Percentiles rank a stretch among this genome's conserved stretches.
Conservation (phyloP, 2,329 filamentous ascomycete species). For the Paecilomyces niveus region DNA sequence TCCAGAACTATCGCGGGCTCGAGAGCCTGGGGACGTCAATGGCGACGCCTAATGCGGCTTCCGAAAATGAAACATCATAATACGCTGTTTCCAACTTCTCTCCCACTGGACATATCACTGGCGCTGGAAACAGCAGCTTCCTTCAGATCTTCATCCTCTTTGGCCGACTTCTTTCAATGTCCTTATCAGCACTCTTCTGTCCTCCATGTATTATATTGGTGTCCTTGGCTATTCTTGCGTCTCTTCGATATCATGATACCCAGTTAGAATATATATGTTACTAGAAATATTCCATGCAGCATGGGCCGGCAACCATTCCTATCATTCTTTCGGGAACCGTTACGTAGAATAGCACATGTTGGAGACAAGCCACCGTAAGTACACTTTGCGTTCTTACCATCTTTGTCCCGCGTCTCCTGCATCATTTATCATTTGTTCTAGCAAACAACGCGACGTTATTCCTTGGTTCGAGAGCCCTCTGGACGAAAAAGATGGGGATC, state of each 20-base stretch:
- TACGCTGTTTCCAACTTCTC: neutral
- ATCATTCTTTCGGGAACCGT: constrained; percentile 21
- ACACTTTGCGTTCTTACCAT: neutral
- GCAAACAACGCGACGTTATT: neutral
- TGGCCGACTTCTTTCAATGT: neutral
- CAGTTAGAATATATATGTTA: constrained; percentile 11
- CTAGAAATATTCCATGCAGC: constrained; percentile 13
- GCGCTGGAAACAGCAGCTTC: neutral
- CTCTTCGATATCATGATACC: constrained; percentile 10
- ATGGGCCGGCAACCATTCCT: constrained; percentile 24
- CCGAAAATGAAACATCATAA: constrained; percentile 18
- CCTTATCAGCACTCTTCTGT: neutral
- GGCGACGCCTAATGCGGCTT: constrained; percentile 17
- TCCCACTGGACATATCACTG: neutral
- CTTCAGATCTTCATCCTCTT: neutral
- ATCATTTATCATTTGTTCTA: neutral
- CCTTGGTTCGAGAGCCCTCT: constrained; percentile 31
- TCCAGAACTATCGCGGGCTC: constrained; percentile 27
- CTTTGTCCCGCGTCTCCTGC: neutral
- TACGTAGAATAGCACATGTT: constrained; percentile 10
- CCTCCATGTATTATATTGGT: neutral
- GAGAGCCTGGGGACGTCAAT: constrained; percentile 31
- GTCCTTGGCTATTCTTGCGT: neutral
- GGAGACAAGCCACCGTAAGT: constrained; percentile 17
- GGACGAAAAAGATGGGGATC: constrained; percentile 14